Evolutionary conservation across 345 rosid species (phyloP), one percentile per base, ranked within the genome.

Genomic region (Carallia brachiata): DNA sequence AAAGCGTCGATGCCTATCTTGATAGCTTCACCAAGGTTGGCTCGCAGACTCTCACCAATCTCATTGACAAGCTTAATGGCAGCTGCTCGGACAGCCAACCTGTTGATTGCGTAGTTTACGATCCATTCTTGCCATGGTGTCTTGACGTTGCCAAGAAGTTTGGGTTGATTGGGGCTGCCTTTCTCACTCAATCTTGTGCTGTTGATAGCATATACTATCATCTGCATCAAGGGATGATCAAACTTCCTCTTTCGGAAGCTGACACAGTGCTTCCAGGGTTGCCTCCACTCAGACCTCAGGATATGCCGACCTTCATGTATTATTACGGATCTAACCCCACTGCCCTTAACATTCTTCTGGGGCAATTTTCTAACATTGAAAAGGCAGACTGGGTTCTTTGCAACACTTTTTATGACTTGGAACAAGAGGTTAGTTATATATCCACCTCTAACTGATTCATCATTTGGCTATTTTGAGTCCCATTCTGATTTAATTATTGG

Each of bases 161-260:
- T 62, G 87, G 82, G 2, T 12, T 78, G 64, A 1, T 71, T 7
- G 79, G 77, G 7, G 84, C 62, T 50, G 66, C 55, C 13, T 78
- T 83, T 63, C 73, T 78, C 63, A 80, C 81, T 15, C 80, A 75
- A 57, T 62, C 82, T 54, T 75, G 76, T 59, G 77, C 82, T 32
- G 81, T 78, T 55, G 61, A 47, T 58, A 59, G 28, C 44, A 52
- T 73, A 1, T 71, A 70, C 31, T 76, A 71, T 65, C 79, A 65
- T 39, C 75, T 19, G 5, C 44, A 73, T 0, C 62, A 16, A 58
- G 82, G 79, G 2, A 60, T 67, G 19, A 70, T 73, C 23, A 32
- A 56, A 23, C 62, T 69, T 28, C 81, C 81, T 4, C 73, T 74
- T 6, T 3, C 58, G 15, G 83, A 44, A 28, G 1, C 67, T 17